A percentile compares a stretch with the other conserved stretches of the same genome.
Evolutionary conservation across 805 yeast genomes (phyloP).

Genomic region (Saccharomycopsis schoenii): DNA sequence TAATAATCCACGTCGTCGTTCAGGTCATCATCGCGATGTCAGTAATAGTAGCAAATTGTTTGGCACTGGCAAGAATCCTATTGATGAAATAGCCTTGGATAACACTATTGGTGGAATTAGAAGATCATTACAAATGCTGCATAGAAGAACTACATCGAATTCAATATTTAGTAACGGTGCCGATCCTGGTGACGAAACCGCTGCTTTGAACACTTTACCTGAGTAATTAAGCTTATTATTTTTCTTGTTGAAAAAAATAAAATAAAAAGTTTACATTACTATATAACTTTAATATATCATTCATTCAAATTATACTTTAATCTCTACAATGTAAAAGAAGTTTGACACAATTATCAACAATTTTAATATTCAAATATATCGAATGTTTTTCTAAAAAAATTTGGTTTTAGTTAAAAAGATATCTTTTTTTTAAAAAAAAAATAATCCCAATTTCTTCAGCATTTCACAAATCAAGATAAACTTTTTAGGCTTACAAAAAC

Average conservation of each 20-base stretch:
- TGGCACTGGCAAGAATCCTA: constrained; percentile 34
- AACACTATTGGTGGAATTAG: constrained; percentile 60
- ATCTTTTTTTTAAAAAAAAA: no score
- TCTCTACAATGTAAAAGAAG: no score
- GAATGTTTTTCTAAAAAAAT: no score
- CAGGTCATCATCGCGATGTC: constrained; percentile 1
- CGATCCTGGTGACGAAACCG: constrained; percentile 24
- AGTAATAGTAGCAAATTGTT: constrained; percentile 22
- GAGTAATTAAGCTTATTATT: constrained; percentile 18
- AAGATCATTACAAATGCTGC: constrained; percentile 16
- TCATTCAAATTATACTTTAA: background rate
- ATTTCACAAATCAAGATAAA: no score
- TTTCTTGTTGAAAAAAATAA: background rate
- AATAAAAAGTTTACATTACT: background rate
- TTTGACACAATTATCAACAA: no score
- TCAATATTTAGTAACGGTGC: background rate
- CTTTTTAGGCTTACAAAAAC: no score
- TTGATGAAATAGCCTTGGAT: constrained; percentile 71
- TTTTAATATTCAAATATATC: no score
- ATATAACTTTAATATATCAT: background rate
- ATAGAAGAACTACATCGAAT: constrained; percentile 14
- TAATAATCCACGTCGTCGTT: background rate
- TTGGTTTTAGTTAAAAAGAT: no score
- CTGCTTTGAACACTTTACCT: constrained; percentile 27
- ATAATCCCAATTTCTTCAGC: no score